phyloP scores from a whole-genome alignment of 1,139 yeast species.

The Yamadazyma membranifaciens region DNA sequence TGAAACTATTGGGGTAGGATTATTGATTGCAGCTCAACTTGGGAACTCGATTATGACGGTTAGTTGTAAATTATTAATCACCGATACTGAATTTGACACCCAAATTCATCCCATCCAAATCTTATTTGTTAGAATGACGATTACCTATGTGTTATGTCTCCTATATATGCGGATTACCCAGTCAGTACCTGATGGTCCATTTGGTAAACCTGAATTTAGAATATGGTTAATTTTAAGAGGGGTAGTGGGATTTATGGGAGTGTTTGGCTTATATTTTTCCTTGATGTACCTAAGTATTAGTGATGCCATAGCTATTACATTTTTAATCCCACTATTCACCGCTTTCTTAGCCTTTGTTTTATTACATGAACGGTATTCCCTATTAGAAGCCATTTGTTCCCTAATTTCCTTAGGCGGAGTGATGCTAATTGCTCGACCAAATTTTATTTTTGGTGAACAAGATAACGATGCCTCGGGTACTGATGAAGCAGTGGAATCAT shows the following conservation, averaged over 20 bases:
- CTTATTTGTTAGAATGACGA: conserved; percentile 69
- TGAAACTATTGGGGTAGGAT: conserved; percentile 29
- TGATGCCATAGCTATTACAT: conserved; percentile 74
- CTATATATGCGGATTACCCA: conserved; percentile 49
- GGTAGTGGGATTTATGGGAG: conserved; percentile 73
- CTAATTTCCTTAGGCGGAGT: conserved; percentile 73
- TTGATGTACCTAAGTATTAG: conserved; percentile 73
- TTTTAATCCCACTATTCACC: conserved; percentile 74
- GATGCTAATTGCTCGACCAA: conserved; percentile 76
- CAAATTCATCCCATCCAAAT: conserved; percentile 79
- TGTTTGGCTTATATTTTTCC: conserved; percentile 72
- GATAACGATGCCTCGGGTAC: conserved; percentile 34
- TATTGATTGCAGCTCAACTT: conserved; percentile 58
- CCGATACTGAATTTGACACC: conserved; percentile 52
- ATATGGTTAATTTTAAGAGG: conserved; percentile 63
- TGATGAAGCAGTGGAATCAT: conserved; percentile 37
- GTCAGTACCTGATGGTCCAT: conserved; percentile 59
- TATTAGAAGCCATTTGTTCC: conserved; percentile 68
- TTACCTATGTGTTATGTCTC: conserved; percentile 62
- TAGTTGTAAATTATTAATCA: conserved; percentile 67
- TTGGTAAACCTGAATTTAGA: conserved; percentile 67
- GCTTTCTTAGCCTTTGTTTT: conserved; percentile 71
- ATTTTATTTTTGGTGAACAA: conserved; percentile 59
- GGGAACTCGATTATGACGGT: conserved; percentile 77
- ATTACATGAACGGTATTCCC: conserved; percentile 65